Evolutionary conservation across 352 stramenopile genomes (phyloP), one percentile per base, ranked within the genome.

Genomic region (Aphanomyces cochlioides): DNA sequence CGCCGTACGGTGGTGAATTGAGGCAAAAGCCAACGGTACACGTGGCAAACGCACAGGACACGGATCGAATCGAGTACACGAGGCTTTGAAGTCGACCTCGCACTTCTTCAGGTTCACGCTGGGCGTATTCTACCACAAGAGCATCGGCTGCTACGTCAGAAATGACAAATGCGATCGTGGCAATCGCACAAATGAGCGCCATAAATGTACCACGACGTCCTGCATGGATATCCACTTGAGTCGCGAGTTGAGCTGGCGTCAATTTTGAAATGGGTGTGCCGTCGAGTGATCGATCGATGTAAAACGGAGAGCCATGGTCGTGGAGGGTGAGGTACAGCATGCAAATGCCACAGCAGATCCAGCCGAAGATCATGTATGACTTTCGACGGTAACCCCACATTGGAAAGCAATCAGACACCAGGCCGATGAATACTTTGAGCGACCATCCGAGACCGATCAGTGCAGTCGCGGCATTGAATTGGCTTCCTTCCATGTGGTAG

Each of bases 311-410:
- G 15, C 79, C 79, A 15, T 78, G 73, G 21, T 78, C 79, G 45
- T 82, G 79, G 67, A 79, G 89, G 4, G 80, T 78, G 45, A 90
- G 71, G 17, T 59, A 50, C 2, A 69, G 63, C 19, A 69, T 50
- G 43, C 47, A 69, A 36, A 57, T 21, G 34, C 54, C 34, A 5
- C n/a, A 38, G 10, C 43, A 19, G 47, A 47, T 48, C 80, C 80
- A 87, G 37, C 80, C 80, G 43, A 87, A 57, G 64, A 85, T 74
- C 74, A 87, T 85, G 67, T 80, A 87, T 39, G 80, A 79, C 15
- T 79, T 78, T 47, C 80, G 78, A 38, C 80, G 80, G 69, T 83
- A 84, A 28, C 80, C 80, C 56, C 73, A 68, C 61, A 90, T 75
- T 10, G 80, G 80, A 4, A 80, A 45, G 64, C 77, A 85, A 72